Percentiles rank a stretch among this genome's conserved stretches.
Conservation (phyloP, 176 grass and related monocot species). For the Tuctoria greenei region DNA sequence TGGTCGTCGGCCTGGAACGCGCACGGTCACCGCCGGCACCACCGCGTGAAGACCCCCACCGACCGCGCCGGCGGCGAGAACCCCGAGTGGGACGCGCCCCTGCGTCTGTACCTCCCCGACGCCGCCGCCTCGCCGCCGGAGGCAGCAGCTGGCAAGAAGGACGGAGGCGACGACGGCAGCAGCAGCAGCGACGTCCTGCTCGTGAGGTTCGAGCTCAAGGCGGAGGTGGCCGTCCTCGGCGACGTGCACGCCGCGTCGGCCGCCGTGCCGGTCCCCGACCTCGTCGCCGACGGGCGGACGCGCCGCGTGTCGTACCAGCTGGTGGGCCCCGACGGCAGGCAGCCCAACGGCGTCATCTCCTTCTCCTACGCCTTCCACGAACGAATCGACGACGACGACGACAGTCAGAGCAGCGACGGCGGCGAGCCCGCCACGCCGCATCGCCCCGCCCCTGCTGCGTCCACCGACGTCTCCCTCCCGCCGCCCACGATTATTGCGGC, state of each 20-base stretch:
- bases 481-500: background rate
- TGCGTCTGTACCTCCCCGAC: slow-evolving; percentile 42
- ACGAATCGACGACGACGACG: background rate
- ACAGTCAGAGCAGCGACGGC: background rate
- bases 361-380: slow-evolving; percentile 53
- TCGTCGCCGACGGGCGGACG: slow-evolving; percentile 42
- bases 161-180: background rate
- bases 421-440: background rate
- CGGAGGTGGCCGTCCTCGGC: slow-evolving; percentile 44
- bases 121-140: background rate
- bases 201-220: slow-evolving; percentile 63
- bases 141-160: background rate
- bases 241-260: slow-evolving; percentile 54
- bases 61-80: slow-evolving; percentile 44
- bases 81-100: slow-evolving; percentile 68
- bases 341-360: slow-evolving; percentile 50
- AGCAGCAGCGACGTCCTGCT: background rate
- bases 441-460: background rate
- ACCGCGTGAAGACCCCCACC: slow-evolving; percentile 53
- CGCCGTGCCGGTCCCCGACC: slow-evolving; percentile 45
- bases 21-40: slow-evolving; percentile 18
- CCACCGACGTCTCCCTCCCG: background rate
- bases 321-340: slow-evolving; percentile 32
- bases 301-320: slow-evolving; percentile 56
- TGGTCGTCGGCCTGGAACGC: background rate